phyloP scores from a whole-genome alignment of 371 early-diverging fungal species.

The Mortierella sp. region DNA sequence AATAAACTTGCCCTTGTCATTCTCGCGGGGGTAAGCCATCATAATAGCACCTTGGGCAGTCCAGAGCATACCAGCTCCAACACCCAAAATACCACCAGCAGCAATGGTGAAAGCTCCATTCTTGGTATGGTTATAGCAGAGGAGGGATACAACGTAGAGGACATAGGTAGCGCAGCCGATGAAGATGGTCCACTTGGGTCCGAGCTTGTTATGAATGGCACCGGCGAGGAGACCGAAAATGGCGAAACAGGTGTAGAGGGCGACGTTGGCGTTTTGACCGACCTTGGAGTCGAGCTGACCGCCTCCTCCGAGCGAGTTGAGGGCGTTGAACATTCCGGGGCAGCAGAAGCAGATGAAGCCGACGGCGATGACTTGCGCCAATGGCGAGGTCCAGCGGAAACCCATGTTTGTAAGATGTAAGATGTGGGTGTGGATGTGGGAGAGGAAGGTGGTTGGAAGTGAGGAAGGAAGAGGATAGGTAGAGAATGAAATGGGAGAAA shows the following conservation, averaged over 20 bases:
- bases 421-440: background rate
- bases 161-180: conserved; percentile 64
- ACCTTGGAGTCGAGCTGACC: conserved; percentile 73
- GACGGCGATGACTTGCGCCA: conserved; percentile 58
- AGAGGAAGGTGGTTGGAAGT: background rate
- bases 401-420: background rate
- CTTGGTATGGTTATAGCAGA: conserved; percentile 63
- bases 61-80: conserved; percentile 60
- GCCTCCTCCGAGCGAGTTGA: conserved; percentile 64
- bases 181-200: conserved; percentile 62
- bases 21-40: conserved; percentile 82
- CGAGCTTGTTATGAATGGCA: conserved; percentile 61
- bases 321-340: no score
- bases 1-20: conserved; percentile 80
- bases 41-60: conserved; percentile 84
- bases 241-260: conserved; percentile 76
- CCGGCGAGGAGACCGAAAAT: conserved; percentile 62
- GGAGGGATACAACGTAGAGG: conserved; percentile 66
- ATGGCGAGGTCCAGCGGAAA: conserved; percentile 1
- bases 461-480: no score
- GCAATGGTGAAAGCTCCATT: conserved; percentile 61
- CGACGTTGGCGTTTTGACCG: conserved; percentile 76
- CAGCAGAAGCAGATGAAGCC: conserved; percentile 75
- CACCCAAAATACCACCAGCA: conserved; percentile 65
- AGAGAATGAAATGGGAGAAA: background rate